Conservation (phyloP, 208 protist genomes). For the Acanthamoeba triangularis region DNA sequence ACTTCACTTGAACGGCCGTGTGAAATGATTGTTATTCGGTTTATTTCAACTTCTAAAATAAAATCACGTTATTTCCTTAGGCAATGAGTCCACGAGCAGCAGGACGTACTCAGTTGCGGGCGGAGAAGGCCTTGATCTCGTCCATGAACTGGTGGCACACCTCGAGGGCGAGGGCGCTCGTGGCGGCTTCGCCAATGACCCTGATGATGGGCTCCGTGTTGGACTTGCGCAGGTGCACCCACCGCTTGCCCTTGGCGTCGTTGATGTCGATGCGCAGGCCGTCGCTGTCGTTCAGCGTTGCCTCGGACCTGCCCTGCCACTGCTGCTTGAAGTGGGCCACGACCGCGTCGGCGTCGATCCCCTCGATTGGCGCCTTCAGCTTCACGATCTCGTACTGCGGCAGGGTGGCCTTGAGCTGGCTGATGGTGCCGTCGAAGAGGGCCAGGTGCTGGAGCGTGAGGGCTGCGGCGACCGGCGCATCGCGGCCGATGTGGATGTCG, state of each 20-base stretch:
- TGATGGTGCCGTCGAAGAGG: conserved; percentile 78
- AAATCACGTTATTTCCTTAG: no score
- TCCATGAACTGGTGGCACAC: conserved; percentile 79
- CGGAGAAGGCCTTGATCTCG: conserved; percentile 73
- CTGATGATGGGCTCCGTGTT: conserved; percentile 93
- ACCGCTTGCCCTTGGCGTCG: conserved; percentile 80
- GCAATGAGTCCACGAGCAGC: not conserved
- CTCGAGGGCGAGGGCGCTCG: conserved; percentile 5
- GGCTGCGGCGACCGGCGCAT: conserved; percentile 88
- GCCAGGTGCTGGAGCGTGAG: conserved; percentile 85
- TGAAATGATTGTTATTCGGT: no score
- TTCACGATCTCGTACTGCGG: conserved; percentile 91
- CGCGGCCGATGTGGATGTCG: conserved; percentile 91
- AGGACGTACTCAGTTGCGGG: not conserved
- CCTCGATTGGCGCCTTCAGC: conserved; percentile 83
- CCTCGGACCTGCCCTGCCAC: conserved; percentile 27
- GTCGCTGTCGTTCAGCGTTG: conserved; percentile 84
- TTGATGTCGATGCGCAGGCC: conserved; percentile 87
- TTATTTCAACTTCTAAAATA: no score
- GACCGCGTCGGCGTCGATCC: conserved; percentile 83
- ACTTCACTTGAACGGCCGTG: conserved; percentile 36
- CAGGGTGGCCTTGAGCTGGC: conserved; percentile 83
- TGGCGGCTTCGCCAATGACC: conserved; percentile 86
- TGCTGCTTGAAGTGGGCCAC: conserved; percentile 77
- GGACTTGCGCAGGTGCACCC: conserved; percentile 91